Evolutionary conservation across 495 filamentous ascomycete genomes (phyloP).

Genomic region (Tuber magnatum): DNA sequence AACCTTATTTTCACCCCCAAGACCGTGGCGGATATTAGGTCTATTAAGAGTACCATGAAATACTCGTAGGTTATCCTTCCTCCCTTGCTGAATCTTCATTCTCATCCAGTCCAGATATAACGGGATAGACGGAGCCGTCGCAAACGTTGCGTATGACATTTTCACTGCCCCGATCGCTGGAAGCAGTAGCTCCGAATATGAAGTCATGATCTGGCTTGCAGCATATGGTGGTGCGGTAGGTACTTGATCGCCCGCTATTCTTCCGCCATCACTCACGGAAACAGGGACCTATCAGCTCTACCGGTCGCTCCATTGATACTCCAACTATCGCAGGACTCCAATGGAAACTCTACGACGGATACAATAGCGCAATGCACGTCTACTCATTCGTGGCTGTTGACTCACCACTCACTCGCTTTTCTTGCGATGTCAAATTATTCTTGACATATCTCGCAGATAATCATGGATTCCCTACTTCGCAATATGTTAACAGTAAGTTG

Average conservation of each 20-base stretch:
- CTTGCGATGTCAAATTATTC: conserved; percentile 53
- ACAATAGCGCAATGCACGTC: conserved; percentile 52
- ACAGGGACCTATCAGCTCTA: conserved; percentile 54
- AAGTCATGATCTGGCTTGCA: conserved; percentile 61
- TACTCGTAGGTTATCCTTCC: conserved; percentile 47
- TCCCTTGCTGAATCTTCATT: not conserved
- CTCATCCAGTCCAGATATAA: conserved; percentile 47
- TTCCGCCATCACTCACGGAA: not conserved
- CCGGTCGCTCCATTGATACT: conserved; percentile 51
- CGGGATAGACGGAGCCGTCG: conserved; percentile 48
- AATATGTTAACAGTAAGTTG: conserved; percentile 48
- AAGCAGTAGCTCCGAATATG: conserved; percentile 49
- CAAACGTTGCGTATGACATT: conserved; percentile 60
- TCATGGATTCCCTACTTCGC: conserved; percentile 47
- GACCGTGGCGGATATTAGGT: conserved; percentile 48
- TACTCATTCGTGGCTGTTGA: conserved; percentile 56
- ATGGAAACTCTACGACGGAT: conserved; percentile 54
- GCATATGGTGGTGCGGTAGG: not conserved
- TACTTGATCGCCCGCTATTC: not conserved
- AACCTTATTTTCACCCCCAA: conserved; percentile 46
- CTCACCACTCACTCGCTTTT: conserved; percentile 47
- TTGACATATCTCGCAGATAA: conserved; percentile 51
- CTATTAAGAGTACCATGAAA: conserved; percentile 50
- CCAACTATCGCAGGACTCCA: conserved; percentile 48
- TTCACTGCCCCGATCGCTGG: conserved; percentile 50